Percentiles rank a stretch among this genome's conserved stretches.
Evolutionary conservation across 2,329 filamentous ascomycete species (phyloP).

Genomic region (Xylariaceae sp.): DNA sequence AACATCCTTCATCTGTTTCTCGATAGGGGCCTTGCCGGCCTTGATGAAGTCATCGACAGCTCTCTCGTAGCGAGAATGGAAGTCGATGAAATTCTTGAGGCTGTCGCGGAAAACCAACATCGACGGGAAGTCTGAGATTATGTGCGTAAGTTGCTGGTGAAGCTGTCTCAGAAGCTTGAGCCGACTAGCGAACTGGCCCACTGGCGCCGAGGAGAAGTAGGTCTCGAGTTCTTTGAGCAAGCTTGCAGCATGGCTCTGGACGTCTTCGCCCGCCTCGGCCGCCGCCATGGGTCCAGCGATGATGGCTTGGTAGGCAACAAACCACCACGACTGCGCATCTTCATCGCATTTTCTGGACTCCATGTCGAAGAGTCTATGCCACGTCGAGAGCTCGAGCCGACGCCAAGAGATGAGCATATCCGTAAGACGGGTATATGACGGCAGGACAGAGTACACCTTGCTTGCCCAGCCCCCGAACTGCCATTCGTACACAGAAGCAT

Average conservation of each 20-base stretch:
- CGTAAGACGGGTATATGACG: slow-evolving; percentile 71
- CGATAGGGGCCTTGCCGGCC: slow-evolving; percentile 64
- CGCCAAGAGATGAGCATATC: slow-evolving; percentile 81
- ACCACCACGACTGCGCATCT: slow-evolving; percentile 89
- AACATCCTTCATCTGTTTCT: slow-evolving; percentile 90
- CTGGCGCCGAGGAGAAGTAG: slow-evolving; percentile 71
- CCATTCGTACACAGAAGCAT: slow-evolving; percentile 85
- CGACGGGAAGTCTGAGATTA: slow-evolving; percentile 50
- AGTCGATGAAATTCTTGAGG: slow-evolving; percentile 67
- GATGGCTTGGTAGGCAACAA: slow-evolving; percentile 85
- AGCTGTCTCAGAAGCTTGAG: slow-evolving; percentile 62
- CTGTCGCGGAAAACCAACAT: slow-evolving; percentile 55
- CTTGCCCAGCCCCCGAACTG: slow-evolving; percentile 81
- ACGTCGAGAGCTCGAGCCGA: slow-evolving; percentile 83
- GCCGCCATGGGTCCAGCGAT: slow-evolving; percentile 68
- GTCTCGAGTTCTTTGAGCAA: slow-evolving; percentile 68
- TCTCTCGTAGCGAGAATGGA: slow-evolving; percentile 65
- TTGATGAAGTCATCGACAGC: slow-evolving; percentile 57
- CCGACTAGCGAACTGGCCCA: slow-evolving; percentile 73
- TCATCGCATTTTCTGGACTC: slow-evolving; percentile 69
- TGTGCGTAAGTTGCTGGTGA: slow-evolving; percentile 55
- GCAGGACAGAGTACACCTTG: slow-evolving; percentile 61
- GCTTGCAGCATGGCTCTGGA: slow-evolving; percentile 57
- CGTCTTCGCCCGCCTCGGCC: slow-evolving; percentile 47
- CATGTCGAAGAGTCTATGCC: slow-evolving; percentile 80